Base-by-base conservation (phyloP, 768 basidiomycete genomes). In the Boletus pseudo-olivaceus region DNA sequence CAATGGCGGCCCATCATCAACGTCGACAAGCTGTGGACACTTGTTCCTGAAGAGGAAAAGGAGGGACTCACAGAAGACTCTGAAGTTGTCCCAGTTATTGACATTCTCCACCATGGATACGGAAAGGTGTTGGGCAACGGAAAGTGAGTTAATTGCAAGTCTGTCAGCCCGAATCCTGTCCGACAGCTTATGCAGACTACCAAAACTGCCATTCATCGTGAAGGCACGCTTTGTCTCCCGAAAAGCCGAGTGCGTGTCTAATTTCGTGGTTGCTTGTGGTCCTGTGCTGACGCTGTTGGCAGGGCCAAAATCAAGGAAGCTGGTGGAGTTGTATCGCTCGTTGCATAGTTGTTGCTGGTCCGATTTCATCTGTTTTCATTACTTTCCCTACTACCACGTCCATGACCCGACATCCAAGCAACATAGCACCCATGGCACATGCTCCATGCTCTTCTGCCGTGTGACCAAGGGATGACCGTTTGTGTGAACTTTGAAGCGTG, bases 1-100 rank as follows among this genome's bases (percentile, higher is more conserved):
- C 80, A 85, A 76, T 97, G 93, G 94, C 84, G 88, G 59, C 94
- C 96, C 19, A 89, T 88, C 72, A 91, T 99, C 87, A 99, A 99
- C 79, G 86, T 98, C 73, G 97, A 98, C 83, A 95, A 95, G 79
- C 82, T 96, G 49, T 93, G 93, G 93, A 81, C 84, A 59, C 87
- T 97, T 67, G 88, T 97, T 29, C 91, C 93, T 35, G 83, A 76
- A 49, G 87, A 82, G 69, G 85, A 95, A 80, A 91, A 89, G 82
- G 75, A 83, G 76, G 84, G 79, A 34, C 69, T 93, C 69, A 87
- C 78, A 19, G 84, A 83, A 64, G 69, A 75, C 59, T 92, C 89
- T 33, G 83, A 90, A 53, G 77, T 93, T 64, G 97, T 98, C 20
- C 97, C 97, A 40, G 95, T 99, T 44, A 91, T 99, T 62, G 94